A percentile compares a stretch with the other conserved stretches of the same genome.
These are phyloP conservation scores for Aspergillus indologenus DNA, from an alignment of 495 filamentous ascomycete species.

Conservation along the genomic window DNA sequence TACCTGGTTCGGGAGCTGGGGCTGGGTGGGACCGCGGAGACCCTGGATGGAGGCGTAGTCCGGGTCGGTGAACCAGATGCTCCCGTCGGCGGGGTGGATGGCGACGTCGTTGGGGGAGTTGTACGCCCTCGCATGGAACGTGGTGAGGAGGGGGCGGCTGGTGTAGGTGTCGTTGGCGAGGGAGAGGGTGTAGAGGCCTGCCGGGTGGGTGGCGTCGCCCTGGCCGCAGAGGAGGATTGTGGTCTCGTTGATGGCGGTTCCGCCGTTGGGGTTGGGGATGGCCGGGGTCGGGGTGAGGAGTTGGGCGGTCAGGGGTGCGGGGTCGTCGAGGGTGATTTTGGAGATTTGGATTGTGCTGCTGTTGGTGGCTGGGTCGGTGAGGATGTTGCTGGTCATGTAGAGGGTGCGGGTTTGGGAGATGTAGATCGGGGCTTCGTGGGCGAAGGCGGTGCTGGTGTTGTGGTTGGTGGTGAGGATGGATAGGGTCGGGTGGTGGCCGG, in stretches of 20 bases:
- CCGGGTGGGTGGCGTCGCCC: conserved; percentile 43
- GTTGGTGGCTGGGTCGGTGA: conserved; percentile 28
- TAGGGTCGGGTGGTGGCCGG: conserved; percentile 35
- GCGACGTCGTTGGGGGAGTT: conserved; percentile 49
- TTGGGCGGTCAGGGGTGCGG: conserved; percentile 34
- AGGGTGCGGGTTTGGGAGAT: conserved; percentile 47
- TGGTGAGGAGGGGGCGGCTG: conserved; percentile 28
- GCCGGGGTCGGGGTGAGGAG: conserved; percentile 34
- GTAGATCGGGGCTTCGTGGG: conserved; percentile 63
- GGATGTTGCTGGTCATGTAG: conserved; percentile 58
- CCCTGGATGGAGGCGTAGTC: conserved; percentile 45
- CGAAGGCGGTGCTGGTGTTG: conserved; percentile 39
- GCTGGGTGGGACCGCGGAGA: conserved; percentile 39
- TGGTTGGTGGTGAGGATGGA: conserved; percentile 37
- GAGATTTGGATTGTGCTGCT: conserved; percentile 38
- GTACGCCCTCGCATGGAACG: conserved; percentile 45
- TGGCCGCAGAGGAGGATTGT: conserved; percentile 52
- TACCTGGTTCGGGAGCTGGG: conserved; percentile 47
- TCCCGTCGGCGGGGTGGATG: conserved; percentile 33
- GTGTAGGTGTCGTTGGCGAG: conserved; percentile 32
- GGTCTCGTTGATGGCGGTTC: conserved; percentile 42
- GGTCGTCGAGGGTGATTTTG: conserved; percentile 27
- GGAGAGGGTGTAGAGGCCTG: conserved; percentile 45
- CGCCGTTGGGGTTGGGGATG: conserved; percentile 57
- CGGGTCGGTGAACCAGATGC: conserved; percentile 58